A percentile compares a stretch with the other conserved stretches of the same genome.
Conservation (phyloP, 495 filamentous ascomycete genomes). For the Tuber umbilicatum region DNA sequence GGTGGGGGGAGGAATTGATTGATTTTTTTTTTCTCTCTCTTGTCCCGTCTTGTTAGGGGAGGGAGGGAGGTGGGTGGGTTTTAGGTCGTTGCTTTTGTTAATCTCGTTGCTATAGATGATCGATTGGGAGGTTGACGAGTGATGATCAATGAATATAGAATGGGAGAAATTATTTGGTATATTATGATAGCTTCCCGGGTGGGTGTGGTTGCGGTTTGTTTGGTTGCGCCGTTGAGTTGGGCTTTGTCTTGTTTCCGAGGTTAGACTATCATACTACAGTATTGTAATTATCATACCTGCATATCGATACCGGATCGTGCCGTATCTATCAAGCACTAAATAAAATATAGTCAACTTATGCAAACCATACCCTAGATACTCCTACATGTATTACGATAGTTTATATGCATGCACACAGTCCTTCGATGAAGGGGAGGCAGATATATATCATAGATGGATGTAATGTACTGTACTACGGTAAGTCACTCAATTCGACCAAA, state of each 20-base stretch:
- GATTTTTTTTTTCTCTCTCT: too few relatives aligned
- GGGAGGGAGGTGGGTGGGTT: too few relatives aligned
- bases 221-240: not conserved
- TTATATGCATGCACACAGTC: not conserved
- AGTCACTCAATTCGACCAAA: too few relatives aligned
- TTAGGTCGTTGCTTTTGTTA: too few relatives aligned
- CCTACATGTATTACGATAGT: not conserved
- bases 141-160: not conserved
- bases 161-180: not conserved
- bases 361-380: not conserved
- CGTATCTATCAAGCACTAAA: not conserved
- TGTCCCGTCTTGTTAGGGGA: too few relatives aligned
- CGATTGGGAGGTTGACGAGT: not conserved
- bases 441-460: too few relatives aligned
- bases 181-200: not conserved
- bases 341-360: not conserved
- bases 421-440: not conserved
- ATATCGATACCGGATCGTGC: not conserved
- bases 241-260: not conserved
- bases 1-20: constrained; percentile 1
- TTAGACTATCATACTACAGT: too few relatives aligned
- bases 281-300: too few relatives aligned
- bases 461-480: too few relatives aligned
- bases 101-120: not conserved
- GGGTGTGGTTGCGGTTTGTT: not conserved